These are phyloP conservation scores for Suhomyces choctaworum DNA, from an alignment of 1,139 yeast genomes.

Conservation along the genomic window DNA sequence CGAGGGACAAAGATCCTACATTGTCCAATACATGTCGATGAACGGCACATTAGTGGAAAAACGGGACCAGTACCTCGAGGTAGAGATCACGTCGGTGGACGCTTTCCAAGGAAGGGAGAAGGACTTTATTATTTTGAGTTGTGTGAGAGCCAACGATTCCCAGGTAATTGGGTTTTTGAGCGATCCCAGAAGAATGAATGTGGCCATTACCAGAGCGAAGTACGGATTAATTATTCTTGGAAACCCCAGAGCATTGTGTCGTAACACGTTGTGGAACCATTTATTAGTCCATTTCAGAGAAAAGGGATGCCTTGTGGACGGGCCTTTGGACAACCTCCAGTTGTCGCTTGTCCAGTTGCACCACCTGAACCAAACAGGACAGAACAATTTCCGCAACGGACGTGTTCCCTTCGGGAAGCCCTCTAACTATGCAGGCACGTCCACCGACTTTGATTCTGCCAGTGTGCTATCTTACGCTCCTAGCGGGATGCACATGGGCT, in stretches of 20 bases:
- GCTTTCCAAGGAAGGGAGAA: slow-evolving; percentile 97
- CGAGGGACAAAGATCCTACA: slow-evolving; percentile 88
- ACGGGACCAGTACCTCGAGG: slow-evolving; percentile 63
- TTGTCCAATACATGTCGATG: slow-evolving; percentile 75
- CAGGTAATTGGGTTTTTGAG: slow-evolving; percentile 83
- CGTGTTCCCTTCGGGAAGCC: slow-evolving; percentile 4
- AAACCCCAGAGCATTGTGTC: slow-evolving; percentile 75
- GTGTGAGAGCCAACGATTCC: slow-evolving; percentile 87
- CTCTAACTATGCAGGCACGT: slow-evolving; percentile 7
- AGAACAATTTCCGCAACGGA: slow-evolving; percentile 2
- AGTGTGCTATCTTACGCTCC: slow-evolving; percentile 47
- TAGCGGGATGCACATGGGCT: not conserved
- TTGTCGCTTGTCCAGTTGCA: slow-evolving; percentile 64
- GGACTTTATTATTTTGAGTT: slow-evolving; percentile 82
- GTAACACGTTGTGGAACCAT: slow-evolving; percentile 77
- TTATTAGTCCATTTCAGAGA: slow-evolving; percentile 78
- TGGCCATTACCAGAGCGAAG: slow-evolving; percentile 88
- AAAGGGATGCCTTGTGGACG: slow-evolving; percentile 87
- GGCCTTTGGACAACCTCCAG: slow-evolving; percentile 80
- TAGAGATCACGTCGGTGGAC: slow-evolving; percentile 91
- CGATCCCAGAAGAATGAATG: slow-evolving; percentile 89
- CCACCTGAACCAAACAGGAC: slow-evolving; percentile 2
- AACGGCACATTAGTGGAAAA: slow-evolving; percentile 62
- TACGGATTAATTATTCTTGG: slow-evolving; percentile 83
- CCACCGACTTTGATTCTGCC: slow-evolving; percentile 46